Evolutionary conservation across 495 filamentous ascomycete species (phyloP).

Genomic region (Podospora pseudopauciseta): DNA sequence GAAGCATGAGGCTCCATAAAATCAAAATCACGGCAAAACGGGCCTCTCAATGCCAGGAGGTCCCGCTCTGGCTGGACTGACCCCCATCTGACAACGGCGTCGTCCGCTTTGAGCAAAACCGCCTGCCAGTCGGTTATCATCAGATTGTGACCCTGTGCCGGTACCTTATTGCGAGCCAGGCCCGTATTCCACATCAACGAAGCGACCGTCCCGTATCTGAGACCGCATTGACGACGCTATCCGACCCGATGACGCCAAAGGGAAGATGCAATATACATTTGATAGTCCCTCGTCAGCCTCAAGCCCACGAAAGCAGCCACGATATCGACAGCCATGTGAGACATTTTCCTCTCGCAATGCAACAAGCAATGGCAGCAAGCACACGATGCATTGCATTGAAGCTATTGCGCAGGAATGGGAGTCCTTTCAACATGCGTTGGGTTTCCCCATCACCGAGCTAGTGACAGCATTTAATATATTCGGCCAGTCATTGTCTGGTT

Average conservation of each 20-base stretch:
- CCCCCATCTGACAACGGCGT: neutral
- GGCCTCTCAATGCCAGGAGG: neutral
- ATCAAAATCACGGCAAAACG: neutral
- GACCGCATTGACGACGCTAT: neutral
- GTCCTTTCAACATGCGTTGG: constrained; percentile 2
- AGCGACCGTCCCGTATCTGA: neutral
- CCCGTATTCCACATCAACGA: neutral
- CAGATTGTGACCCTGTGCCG: neutral
- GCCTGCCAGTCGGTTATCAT: constrained; percentile 3
- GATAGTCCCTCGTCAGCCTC: neutral
- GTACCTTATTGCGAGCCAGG: neutral
- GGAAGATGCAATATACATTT: neutral
- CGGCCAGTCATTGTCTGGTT: constrained; percentile 20
- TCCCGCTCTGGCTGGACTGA: neutral
- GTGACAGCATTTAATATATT: constrained; percentile 26
- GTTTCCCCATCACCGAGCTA: constrained; percentile 4
- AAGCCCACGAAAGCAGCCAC: neutral
- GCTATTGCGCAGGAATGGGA: constrained; percentile 8
- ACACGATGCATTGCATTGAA: neutral
- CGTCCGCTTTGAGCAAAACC: neutral
- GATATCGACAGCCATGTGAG: constrained; percentile 1
- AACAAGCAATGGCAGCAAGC: neutral
- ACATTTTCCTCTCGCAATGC: neutral
- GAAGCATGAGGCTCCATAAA: neutral
- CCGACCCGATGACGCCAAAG: neutral